Conservation (phyloP, 495 filamentous ascomycete genomes). For the Ramalina intermedia region DNA sequence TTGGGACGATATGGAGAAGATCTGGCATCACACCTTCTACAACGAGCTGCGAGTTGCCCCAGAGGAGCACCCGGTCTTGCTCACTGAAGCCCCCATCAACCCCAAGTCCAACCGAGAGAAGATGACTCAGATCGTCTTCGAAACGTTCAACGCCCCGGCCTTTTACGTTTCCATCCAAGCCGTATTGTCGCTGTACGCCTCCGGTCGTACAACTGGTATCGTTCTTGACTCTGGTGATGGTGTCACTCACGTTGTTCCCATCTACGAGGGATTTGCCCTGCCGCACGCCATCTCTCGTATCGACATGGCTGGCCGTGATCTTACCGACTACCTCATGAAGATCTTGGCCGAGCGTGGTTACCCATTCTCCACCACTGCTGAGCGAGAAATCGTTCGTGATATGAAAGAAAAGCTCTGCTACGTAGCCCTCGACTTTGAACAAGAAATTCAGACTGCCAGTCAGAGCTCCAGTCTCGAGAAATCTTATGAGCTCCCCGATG, state of each 20-base stretch:
- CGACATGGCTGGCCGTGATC: conserved; percentile 98
- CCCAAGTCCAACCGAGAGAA: conserved; percentile 99
- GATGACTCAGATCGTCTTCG: conserved; percentile 99
- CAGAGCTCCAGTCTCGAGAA: conserved; percentile 98
- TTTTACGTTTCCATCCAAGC: conserved; percentile 99
- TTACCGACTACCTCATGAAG: conserved; percentile 99
- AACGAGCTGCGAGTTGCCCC: conserved; percentile 99
- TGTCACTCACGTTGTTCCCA: conserved; percentile 99
- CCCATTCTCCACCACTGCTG: conserved; percentile 98
- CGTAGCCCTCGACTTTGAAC: conserved; percentile 98
- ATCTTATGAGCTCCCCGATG: conserved; percentile 98
- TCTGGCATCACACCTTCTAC: conserved; percentile 99
- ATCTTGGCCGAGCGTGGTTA: conserved; percentile 98
- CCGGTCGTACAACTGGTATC: conserved; percentile 99
- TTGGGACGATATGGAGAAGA: conserved; percentile 99
- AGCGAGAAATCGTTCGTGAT: conserved; percentile 99
- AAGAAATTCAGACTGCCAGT: conserved; percentile 99
- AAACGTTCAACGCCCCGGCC: conserved; percentile 99
- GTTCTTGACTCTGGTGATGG: conserved; percentile 99
- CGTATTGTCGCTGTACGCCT: conserved; percentile 96
- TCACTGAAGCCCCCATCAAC: conserved; percentile 99
- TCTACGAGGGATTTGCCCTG: conserved; percentile 99
- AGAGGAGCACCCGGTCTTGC: conserved; percentile 98
- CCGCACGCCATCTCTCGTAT: conserved; percentile 98
- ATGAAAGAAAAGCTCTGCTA: conserved; percentile 99